phyloP scores from a whole-genome alignment of 345 rosid genomes.

The Melastoma malabathricum region DNA sequence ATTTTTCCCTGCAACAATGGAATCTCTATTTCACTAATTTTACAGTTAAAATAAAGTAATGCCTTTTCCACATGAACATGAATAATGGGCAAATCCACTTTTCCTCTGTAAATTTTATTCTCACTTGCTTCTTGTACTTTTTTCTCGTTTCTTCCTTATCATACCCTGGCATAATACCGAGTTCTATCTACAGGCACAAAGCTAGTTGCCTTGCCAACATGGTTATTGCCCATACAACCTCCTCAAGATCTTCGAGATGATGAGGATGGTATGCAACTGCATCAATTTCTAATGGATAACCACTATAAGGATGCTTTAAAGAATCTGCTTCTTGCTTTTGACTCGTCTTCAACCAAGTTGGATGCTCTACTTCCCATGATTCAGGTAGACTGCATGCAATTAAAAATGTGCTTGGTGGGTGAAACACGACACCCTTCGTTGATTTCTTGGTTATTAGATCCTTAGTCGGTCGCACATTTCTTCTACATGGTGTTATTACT shows the following conservation, averaged over 20 bases:
- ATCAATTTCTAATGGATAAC: slow-evolving; percentile 18
- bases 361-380: slow-evolving; percentile 64
- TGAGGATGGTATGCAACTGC: slow-evolving; percentile 13
- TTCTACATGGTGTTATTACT: too few species aligned
- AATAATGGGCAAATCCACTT: too few species aligned
- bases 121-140: neutral
- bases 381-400: slow-evolving; percentile 30
- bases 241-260: slow-evolving; percentile 29
- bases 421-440: too few species aligned
- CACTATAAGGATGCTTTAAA: slow-evolving; percentile 51
- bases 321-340: slow-evolving; percentile 35
- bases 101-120: too few species aligned
- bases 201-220: slow-evolving; percentile 44
- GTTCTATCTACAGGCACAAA: slow-evolving; percentile 5
- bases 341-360: slow-evolving; percentile 22
- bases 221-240: slow-evolving; percentile 57
- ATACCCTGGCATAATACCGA: neutral
- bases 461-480: too few species aligned
- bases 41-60: too few species aligned
- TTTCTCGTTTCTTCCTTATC: neutral
- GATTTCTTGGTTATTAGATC: too few species aligned
- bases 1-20: too few species aligned
- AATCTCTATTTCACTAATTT: too few species aligned
- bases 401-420: slow-evolving; percentile 2
- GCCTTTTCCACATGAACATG: too few species aligned